phyloP scores from a whole-genome alignment of 1,284 basidiomycete genomes.

The Ceratobasidium sp. region DNA sequence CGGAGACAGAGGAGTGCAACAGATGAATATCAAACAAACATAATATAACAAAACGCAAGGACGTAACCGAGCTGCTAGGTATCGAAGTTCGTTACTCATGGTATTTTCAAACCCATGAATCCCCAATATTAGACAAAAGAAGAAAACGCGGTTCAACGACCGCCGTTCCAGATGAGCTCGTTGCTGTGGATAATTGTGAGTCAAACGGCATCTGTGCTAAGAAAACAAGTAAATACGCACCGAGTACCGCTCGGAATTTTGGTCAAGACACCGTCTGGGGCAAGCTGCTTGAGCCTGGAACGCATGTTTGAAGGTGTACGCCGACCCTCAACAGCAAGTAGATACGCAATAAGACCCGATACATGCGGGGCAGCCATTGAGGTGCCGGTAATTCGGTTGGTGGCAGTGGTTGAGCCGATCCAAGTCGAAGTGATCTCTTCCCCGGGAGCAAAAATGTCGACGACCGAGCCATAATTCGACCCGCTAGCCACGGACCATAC shows the following conservation, averaged over 20 bases:
- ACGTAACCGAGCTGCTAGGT: not conserved
- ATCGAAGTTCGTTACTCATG: not conserved
- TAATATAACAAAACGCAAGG: no score
- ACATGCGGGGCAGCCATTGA: slow-evolving; percentile 42
- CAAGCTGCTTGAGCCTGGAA: slow-evolving; percentile 28
- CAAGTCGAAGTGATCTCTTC: slow-evolving; percentile 45
- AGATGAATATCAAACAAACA: not conserved
- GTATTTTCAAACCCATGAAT: no score
- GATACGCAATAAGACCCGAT: slow-evolving; percentile 38
- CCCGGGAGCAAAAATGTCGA: slow-evolving; percentile 51
- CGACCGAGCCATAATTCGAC: slow-evolving; percentile 51
- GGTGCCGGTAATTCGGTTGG: slow-evolving; percentile 34
- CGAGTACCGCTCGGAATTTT: slow-evolving; percentile 29
- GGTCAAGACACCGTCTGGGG: slow-evolving; percentile 7
- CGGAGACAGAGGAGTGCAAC: not conserved
- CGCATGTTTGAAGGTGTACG: slow-evolving; percentile 35
- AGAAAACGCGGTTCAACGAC: not conserved
- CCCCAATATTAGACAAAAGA: no score
- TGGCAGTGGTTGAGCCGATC: slow-evolving; percentile 34
- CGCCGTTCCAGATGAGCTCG: slow-evolving; percentile 28
- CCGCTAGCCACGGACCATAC: slow-evolving; percentile 76
- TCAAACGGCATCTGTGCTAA: not conserved
- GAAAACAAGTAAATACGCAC: not conserved
- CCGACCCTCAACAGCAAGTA: slow-evolving; percentile 34
- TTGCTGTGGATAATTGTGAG: not conserved